Evolutionary conservation across 495 filamentous ascomycete genomes (phyloP).

Genomic region (Penicillium nucicola): DNA sequence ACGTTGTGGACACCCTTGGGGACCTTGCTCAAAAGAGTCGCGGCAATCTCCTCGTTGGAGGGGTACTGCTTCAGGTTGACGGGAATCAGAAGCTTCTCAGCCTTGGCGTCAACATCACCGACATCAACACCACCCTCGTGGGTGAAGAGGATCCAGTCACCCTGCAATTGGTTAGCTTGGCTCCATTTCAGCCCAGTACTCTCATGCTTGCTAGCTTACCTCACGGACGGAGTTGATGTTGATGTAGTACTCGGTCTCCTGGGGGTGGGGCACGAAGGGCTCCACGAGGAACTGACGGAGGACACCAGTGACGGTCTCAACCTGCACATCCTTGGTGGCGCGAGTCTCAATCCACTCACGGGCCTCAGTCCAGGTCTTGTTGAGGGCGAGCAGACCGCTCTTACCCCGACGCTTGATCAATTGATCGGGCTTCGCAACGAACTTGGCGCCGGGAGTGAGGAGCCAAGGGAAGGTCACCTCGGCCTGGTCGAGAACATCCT

Average conservation of each 20-base stretch:
- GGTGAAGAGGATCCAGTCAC: slow-evolving; percentile 99
- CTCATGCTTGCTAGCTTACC: slow-evolving; percentile 50
- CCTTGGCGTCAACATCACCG: slow-evolving; percentile 98
- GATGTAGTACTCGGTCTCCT: slow-evolving; percentile 96
- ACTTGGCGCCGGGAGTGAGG: slow-evolving; percentile 73
- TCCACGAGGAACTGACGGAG: slow-evolving; percentile 96
- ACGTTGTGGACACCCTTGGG: slow-evolving; percentile 96
- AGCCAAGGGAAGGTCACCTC: slow-evolving; percentile 96
- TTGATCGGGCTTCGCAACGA: slow-evolving; percentile 99
- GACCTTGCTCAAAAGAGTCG: slow-evolving; percentile 82
- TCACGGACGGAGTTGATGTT: slow-evolving; percentile 92
- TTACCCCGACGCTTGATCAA: slow-evolving; percentile 99
- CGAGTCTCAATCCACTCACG: slow-evolving; percentile 89
- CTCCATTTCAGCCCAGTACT: background rate
- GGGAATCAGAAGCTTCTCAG: slow-evolving; percentile 95
- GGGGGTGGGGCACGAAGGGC: slow-evolving; percentile 93
- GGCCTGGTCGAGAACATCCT: slow-evolving; percentile 88
- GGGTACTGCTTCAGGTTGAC: slow-evolving; percentile 94
- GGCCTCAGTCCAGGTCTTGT: slow-evolving; percentile 95
- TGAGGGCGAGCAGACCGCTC: slow-evolving; percentile 92
- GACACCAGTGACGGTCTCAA: slow-evolving; percentile 86
- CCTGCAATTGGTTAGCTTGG: slow-evolving; percentile 50
- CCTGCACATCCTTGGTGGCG: slow-evolving; percentile 85
- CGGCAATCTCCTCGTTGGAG: slow-evolving; percentile 90
- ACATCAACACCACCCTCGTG: slow-evolving; percentile 99